These are phyloP conservation scores for Hemisphaericaspora nanyangensis DNA, from an alignment of 805 yeast species.

Conservation along the genomic window DNA sequence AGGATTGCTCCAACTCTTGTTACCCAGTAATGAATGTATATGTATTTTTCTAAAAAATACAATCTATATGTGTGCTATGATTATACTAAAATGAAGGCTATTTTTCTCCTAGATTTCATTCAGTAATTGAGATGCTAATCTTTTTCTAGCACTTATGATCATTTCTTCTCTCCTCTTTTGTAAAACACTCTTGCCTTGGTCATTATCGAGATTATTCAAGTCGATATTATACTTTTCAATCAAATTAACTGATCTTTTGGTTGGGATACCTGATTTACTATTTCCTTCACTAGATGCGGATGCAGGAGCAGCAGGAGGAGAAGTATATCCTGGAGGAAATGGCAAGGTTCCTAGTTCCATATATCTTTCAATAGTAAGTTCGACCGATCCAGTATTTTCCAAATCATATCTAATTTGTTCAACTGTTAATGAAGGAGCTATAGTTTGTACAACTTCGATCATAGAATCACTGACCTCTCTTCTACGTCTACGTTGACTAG, in stretches of 20 bases:
- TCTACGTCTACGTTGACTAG: conserved; percentile 14
- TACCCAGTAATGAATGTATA: too few relatives aligned
- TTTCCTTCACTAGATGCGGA: conserved; percentile 5
- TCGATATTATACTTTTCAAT: conserved; percentile 44
- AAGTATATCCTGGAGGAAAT: conserved; percentile 40
- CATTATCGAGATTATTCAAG: conserved; percentile 13
- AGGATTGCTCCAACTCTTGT: conserved; percentile 19
- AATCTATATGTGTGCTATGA: too few relatives aligned
- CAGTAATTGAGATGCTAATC: conserved; percentile 42
- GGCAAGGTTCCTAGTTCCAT: conserved; percentile 61
- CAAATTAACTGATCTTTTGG: conserved; percentile 13
- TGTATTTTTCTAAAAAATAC: too few relatives aligned
- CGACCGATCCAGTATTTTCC: conserved; percentile 74
- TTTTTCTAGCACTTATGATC: conserved; percentile 40
- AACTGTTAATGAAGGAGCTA: conserved; percentile 69
- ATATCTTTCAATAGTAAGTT: conserved; percentile 70
- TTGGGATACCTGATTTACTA: not conserved
- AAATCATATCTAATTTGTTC: conserved; percentile 74
- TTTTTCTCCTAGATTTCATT: conserved; percentile 20
- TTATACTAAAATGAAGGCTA: too few relatives aligned
- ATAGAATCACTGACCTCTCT: conserved; percentile 61
- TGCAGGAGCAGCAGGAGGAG: conserved; percentile 15
- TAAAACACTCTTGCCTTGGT: conserved; percentile 10
- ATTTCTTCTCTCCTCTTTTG: conserved; percentile 34
- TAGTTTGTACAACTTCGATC: conserved; percentile 80